Conservation (phyloP, 352 stramenopile species). For the Phytophthora kernoviae region DNA sequence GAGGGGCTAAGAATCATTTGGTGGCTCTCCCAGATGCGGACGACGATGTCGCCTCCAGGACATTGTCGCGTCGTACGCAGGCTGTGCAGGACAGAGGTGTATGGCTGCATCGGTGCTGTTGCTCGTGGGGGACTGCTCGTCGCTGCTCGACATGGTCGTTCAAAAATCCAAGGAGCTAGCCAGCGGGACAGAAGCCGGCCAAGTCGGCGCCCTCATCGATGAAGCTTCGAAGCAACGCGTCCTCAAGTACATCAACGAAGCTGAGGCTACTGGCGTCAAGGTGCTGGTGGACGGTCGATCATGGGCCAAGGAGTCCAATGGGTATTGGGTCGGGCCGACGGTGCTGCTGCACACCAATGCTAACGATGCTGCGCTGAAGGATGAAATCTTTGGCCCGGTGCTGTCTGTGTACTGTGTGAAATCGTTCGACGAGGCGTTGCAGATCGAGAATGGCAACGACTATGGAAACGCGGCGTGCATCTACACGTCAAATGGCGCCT, state of each 20-base stretch:
- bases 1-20: slow-evolving; percentile 98
- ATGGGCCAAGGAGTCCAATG: slow-evolving; percentile 65
- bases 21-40: slow-evolving; percentile 95
- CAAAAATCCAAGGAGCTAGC: slow-evolving; percentile 86
- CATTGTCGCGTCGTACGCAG: slow-evolving; percentile 96
- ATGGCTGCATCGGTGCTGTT: slow-evolving; percentile 97
- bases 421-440: slow-evolving; percentile 94
- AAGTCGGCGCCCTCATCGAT: slow-evolving; percentile 97
- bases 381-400: slow-evolving; percentile 99
- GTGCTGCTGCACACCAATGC: slow-evolving; percentile 92
- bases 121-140: slow-evolving; percentile 77
- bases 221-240: slow-evolving; percentile 90
- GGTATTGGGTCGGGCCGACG: slow-evolving; percentile 95
- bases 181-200: slow-evolving; percentile 88
- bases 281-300: slow-evolving; percentile 93
- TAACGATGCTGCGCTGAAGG: slow-evolving; percentile 88
- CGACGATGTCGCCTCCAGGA: slow-evolving; percentile 90
- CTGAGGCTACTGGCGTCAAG: slow-evolving; percentile 79
- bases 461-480: slow-evolving; percentile 98
- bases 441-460: slow-evolving; percentile 96
- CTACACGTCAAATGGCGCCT: slow-evolving; percentile 94
- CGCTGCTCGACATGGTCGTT: slow-evolving; percentile 89
- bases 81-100: slow-evolving; percentile 95
- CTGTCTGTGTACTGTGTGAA: slow-evolving; percentile 87
- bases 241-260: slow-evolving; percentile 93